Percentiles rank a stretch among this genome's conserved stretches.
These are phyloP conservation scores for Fraxinus anomala DNA, from an alignment of 257 asterid genomes.

Conservation along the genomic window DNA sequence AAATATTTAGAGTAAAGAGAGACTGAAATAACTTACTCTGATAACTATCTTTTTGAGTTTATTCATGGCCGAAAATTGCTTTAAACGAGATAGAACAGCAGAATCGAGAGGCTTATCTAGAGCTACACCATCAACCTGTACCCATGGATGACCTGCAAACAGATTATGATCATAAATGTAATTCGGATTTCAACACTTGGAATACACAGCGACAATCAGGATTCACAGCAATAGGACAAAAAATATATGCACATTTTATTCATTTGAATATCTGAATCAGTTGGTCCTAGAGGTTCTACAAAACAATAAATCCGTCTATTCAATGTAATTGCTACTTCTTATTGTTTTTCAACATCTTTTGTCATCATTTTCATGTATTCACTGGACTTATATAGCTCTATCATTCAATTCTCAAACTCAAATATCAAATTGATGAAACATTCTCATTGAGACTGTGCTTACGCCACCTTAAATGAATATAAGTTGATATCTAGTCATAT, in stretches of 20 bases:
- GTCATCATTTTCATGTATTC: neutral
- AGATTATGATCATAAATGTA: neutral
- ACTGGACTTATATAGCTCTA: neutral
- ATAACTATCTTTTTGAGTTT: constrained; percentile 72
- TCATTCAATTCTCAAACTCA: neutral
- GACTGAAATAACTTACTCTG: constrained; percentile 44
- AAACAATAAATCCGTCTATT: neutral
- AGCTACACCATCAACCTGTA: constrained; percentile 58
- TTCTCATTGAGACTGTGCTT: neutral
- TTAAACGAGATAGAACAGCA: constrained; percentile 64
- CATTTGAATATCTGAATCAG: neutral
- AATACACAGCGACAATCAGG: neutral
- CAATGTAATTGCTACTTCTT: neutral
- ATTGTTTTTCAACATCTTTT: neutral
- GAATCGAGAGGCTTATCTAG: constrained; percentile 77
- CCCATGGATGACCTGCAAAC: constrained; percentile 74
- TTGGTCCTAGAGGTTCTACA: neutral
- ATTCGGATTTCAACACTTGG: neutral
- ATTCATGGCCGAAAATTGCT: constrained; percentile 71
- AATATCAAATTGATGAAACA: neutral
- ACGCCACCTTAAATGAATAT: neutral
- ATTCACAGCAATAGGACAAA: neutral
- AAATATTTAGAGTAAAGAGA: neutral
- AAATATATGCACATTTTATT: neutral
- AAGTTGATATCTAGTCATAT: neutral